Evolutionary conservation across 1,139 yeast species (phyloP), one percentile per base, ranked within the genome.

Genomic region (Casaregolazyma suthepensis): DNA sequence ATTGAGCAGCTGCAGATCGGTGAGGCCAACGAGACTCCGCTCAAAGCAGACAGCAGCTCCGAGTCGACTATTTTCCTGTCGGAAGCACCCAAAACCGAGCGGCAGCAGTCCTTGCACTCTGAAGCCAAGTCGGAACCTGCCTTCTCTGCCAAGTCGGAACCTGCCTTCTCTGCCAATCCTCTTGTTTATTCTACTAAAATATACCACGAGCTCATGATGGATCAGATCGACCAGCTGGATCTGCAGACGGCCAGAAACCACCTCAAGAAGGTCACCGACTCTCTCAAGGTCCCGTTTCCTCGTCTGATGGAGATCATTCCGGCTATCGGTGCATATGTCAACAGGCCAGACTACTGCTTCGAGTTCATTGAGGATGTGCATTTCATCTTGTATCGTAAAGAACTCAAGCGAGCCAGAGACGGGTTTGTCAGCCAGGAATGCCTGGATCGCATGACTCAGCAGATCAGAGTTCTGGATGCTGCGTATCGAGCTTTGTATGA

Each of bases 361-460:
- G 60, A 65, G 49, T 71, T 71, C 53, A 69, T 71, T 19, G 59
- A 66, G 48, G 51, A 59, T 12, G 51, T 69, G 15, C 71, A 63
- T 54, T 53, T 59, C 22, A 43, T 65, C 6, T 56, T 66, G 38
- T 62, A 63, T 35, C 61, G 54, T 35, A 44, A 37, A 22, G 51
- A 35, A 3, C 43, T 43, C 17, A 43, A 43, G 6, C 46, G 42
- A 4, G 31, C 12, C 3, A 26, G 31, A 42, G 46, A 43, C 17
- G 46, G 45, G 3, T 23, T 42, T 42, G 29, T 42, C 20, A 48
- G 40, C 17, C 26, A 38, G 15, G 47, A 51, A 19, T 55, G 56
- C 42, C 44, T 53, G 45, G 15, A 48, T 15, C 51, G 50, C n/a
- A 54, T 52, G 55, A 31, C 54, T 2, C 40, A 45, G 9, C 23